phyloP scores from a whole-genome alignment of 768 basidiomycete genomes.

The Auriscalpium microsporum region DNA sequence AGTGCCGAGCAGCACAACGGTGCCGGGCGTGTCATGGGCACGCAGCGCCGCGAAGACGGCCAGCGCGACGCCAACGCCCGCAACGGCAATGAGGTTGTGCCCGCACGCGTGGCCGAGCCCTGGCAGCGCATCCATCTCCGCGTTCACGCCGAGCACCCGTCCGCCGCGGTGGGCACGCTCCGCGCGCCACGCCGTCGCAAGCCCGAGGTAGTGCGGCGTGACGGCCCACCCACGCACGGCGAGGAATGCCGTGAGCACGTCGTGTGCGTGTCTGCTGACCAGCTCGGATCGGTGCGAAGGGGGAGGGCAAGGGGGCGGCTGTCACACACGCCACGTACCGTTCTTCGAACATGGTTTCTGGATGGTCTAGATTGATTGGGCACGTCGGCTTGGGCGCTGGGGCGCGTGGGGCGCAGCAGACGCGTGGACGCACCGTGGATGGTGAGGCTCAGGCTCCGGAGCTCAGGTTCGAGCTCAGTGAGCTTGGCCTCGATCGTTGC shows the following conservation, averaged over 20 bases:
- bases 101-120: slow-evolving; percentile 62
- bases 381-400: neutral
- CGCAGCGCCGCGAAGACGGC: slow-evolving; percentile 64
- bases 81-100: slow-evolving; percentile 24
- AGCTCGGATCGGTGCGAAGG: neutral
- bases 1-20: slow-evolving; percentile 67
- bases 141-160: slow-evolving; percentile 67
- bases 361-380: slow-evolving; percentile 38
- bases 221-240: slow-evolving; percentile 58
- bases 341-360: slow-evolving; percentile 61
- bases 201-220: slow-evolving; percentile 58
- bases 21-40: slow-evolving; percentile 55
- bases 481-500: slow-evolving; percentile 46
- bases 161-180: slow-evolving; percentile 53
- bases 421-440: slow-evolving; percentile 48
- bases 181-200: slow-evolving; percentile 73
- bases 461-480: slow-evolving; percentile 39
- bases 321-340: slow-evolving; percentile 28
- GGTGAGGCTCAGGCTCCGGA: slow-evolving; percentile 58
- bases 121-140: slow-evolving; percentile 65
- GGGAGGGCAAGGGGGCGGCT: slow-evolving; percentile 2
- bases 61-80: slow-evolving; percentile 66
- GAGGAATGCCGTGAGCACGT: slow-evolving; percentile 62
- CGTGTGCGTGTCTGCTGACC: slow-evolving; percentile 50
- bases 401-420: neutral